Evolutionary conservation across 176 grass and related monocot species (phyloP), one percentile per base, ranked within the genome.

Genomic region (Oryza meridionalis): DNA sequence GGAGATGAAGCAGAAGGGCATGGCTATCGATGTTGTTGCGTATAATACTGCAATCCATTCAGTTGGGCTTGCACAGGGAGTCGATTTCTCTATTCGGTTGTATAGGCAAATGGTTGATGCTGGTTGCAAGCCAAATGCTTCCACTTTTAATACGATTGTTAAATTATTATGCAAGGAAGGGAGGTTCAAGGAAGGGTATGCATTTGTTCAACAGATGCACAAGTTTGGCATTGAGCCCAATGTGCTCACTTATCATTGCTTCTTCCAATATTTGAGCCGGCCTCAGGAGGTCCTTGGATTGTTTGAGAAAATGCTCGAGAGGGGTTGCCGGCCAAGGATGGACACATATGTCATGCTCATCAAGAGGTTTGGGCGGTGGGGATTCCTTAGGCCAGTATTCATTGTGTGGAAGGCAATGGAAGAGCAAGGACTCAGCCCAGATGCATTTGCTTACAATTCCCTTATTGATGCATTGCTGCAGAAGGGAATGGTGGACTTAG

Each of bases 281-380:
- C 96, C 96, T 2, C 88, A 94, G 78, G 93, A 95, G 84, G 91
- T 98, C 73, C 85, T 94, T 15, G 69, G 55, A n/a, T 85, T 98
- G 82, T 98, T 93, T 82, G 93, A 95, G 68, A 91, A 91, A 88
- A 98, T 98, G 91, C 77, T 90, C 40, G 33, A 77, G 80, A 82
- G 86, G 37, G 91, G 87, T 50, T 90, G 87, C 73, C 81, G 51
- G 49, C 96, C 93, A 1, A 94, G 87, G 77, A 98, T 95, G 93
- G 96, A 98, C 25, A 98, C 96, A 11, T 95, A 98, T 81, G 91
- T 95, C 11, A 95, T 98, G 91, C 80, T 98, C 35, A 98, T 98
- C 3, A 98, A 93, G 85, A 95, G 92, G 65, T 95, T 98, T 42
- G 93, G 96, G n/a, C 84, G 91, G 11, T 95, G 93, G 93, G 96